Conservation (phyloP, 148 eudicot species). For the Rhododendron griersonianum region DNA sequence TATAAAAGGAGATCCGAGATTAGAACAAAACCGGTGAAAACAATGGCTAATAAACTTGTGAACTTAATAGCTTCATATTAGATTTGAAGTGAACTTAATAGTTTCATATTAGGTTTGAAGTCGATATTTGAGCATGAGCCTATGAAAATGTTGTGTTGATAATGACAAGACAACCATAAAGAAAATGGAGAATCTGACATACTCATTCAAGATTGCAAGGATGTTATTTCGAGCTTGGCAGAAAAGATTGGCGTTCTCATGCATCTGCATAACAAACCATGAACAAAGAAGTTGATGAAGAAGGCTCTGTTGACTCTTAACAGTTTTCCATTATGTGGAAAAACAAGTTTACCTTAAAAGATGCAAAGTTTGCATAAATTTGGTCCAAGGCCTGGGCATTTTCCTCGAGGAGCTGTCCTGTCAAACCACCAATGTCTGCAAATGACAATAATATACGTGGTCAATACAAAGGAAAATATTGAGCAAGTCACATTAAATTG, state of each 20-base stretch:
- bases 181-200: constrained; percentile 20
- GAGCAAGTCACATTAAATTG: not conserved
- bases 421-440: constrained; percentile 88
- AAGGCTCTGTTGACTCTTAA: not conserved
- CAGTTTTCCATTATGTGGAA: not conserved
- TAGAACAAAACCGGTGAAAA: not conserved
- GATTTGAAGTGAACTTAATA: not conserved
- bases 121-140: not conserved
- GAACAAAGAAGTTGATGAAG: not conserved
- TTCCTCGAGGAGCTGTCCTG: constrained; percentile 89
- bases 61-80: not conserved
- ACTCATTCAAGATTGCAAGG: constrained; percentile 68
- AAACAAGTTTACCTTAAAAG: constrained; percentile 50
- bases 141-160: not conserved
- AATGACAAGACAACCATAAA: constrained; percentile 1
- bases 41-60: not conserved
- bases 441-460: constrained; percentile 1
- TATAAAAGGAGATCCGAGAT: not conserved
- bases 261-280: constrained; percentile 31
- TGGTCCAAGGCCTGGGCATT: constrained; percentile 70
- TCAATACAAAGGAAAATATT: not conserved
- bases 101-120: not conserved
- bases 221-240: constrained; percentile 72
- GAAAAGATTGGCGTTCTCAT: constrained; percentile 67
- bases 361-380: constrained; percentile 69